Base-by-base conservation (phyloP, 106 monocot genomes). In the Platanthera guangdongensis region DNA sequence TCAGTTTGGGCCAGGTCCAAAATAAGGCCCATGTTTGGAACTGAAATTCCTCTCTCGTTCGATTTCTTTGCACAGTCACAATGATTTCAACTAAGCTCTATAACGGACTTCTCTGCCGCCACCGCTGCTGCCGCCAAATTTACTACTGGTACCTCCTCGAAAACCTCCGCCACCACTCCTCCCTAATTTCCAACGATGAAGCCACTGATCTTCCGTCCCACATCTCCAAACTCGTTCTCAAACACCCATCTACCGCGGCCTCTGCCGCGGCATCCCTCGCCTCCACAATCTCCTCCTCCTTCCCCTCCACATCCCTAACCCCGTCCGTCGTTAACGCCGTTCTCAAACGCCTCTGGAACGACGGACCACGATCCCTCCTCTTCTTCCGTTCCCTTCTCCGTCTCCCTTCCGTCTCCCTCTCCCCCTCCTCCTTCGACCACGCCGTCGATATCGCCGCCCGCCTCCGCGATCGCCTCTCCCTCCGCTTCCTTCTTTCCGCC, bases 301-400 rank as follows among this genome's bases (percentile, higher is more conserved):
- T 70, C 9, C 51, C 80, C 63, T 32, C 39, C 6, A 28, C 55
- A 50, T 47, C 62, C 77, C 60, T 78, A 49, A 53, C 81, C 47
- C 75, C 87, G 18, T 14, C 72, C 62, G 68, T 87, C 65, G 77
- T 82, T 62, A 74, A 89, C 62, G 47, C 78, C 69, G 84, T 92
- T 75, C 84, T 95, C 76, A 94, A 94, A 71, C 85, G 62, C 82
- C 87, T 92, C 71, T 92, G 86, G 83, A 85, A 91, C 76, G 78
- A 89, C 83, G 89, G 69, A 59, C 89, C 92, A 57, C 78, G 72
- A 76, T 85, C 89, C 53, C 83, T 94, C 74, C 84, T 89, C 85
- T 94, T 94, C 78, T 78, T 87, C 82, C 89, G 80, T 72, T 62
- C 84, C 22, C 83, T 88, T 53, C 78, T 71, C 81, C 84, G 39